Percentiles rank a stretch among this genome's conserved stretches.
These are phyloP conservation scores for Umbelopsis sp. DNA, from an alignment of 192 early-diverging fungal species.

Conservation along the genomic window DNA sequence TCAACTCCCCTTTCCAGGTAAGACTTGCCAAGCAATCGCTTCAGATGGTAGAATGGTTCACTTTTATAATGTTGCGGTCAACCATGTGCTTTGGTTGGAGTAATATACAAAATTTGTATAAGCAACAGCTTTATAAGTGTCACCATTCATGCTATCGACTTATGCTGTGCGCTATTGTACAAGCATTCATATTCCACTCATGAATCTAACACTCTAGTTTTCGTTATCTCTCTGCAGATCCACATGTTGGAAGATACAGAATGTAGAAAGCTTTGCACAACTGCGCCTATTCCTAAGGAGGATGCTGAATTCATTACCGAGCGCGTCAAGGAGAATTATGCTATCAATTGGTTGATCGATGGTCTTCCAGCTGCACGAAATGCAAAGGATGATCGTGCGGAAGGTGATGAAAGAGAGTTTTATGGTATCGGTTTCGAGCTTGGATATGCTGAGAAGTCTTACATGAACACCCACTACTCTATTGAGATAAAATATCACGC, in stretches of 20 bases:
- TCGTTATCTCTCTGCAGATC: constrained; percentile 46
- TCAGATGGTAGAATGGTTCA: not conserved
- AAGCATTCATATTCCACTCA: too few relatives aligned
- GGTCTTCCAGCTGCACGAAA: constrained; percentile 82
- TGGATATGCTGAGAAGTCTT: constrained; percentile 49
- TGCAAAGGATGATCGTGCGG: constrained; percentile 54
- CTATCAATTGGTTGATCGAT: constrained; percentile 87
- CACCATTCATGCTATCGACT: not conserved
- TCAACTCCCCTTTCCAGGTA: constrained; percentile 79
- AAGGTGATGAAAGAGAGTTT: constrained; percentile 41
- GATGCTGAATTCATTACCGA: constrained; percentile 89
- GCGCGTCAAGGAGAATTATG: constrained; percentile 77
- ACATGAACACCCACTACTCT: constrained; percentile 87
- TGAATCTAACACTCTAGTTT: not conserved
- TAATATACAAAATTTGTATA: too few relatives aligned
- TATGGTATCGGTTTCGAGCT: constrained; percentile 84
- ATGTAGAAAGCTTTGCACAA: constrained; percentile 71
- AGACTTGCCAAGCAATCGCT: constrained; percentile 28
- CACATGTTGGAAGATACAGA: constrained; percentile 57
- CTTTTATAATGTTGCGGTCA: too few relatives aligned
- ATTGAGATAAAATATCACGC: constrained; percentile 85
- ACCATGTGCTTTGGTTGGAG: too few relatives aligned
- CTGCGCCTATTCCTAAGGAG: constrained; percentile 54
- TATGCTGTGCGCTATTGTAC: not conserved
- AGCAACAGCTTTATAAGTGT: not conserved